Evolutionary conservation across 2,329 filamentous ascomycete species (phyloP).

Genomic region (Thielaviopsis euricoi): DNA sequence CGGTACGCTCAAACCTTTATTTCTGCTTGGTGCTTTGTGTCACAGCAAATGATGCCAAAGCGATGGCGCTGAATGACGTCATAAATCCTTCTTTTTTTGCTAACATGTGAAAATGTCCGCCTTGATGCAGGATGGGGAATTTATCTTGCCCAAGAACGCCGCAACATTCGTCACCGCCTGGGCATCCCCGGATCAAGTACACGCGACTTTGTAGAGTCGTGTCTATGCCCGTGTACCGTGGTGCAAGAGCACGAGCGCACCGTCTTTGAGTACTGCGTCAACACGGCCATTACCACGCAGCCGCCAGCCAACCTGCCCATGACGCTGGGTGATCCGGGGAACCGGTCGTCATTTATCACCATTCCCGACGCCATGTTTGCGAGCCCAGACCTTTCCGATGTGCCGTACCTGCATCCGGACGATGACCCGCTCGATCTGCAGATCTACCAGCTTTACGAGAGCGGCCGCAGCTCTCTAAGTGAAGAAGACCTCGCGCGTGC

Average conservation of each 20-base stretch:
- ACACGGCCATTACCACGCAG: slow-evolving; percentile 7
- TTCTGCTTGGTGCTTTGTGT: not conserved
- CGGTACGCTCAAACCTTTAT: not conserved
- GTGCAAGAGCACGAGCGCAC: slow-evolving; percentile 11
- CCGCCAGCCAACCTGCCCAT: slow-evolving; percentile 9
- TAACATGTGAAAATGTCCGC: slow-evolving; percentile 11
- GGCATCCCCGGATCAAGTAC: slow-evolving; percentile 7
- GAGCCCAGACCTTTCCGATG: not conserved
- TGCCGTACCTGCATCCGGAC: not conserved
- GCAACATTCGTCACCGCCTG: slow-evolving; percentile 8
- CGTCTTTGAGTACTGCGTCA: slow-evolving; percentile 10
- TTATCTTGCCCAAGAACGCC: slow-evolving; percentile 9
- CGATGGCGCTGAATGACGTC: slow-evolving; percentile 1
- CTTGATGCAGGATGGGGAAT: slow-evolving; percentile 9
- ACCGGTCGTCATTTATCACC: slow-evolving; percentile 10
- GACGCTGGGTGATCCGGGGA: slow-evolving; percentile 9
- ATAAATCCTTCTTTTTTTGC: not conserved
- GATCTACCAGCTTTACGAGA: slow-evolving; percentile 8
- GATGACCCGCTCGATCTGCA: slow-evolving; percentile 1
- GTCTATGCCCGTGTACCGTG: slow-evolving; percentile 8
- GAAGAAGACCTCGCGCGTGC: slow-evolving; percentile 6
- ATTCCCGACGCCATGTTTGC: slow-evolving; percentile 8
- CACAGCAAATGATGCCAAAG: not conserved
- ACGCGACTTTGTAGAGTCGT: slow-evolving; percentile 7
- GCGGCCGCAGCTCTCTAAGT: slow-evolving; percentile 1